Evolutionary conservation across 495 filamentous ascomycete species (phyloP), one percentile per base, ranked within the genome.

Genomic region (Darksidea phi): DNA sequence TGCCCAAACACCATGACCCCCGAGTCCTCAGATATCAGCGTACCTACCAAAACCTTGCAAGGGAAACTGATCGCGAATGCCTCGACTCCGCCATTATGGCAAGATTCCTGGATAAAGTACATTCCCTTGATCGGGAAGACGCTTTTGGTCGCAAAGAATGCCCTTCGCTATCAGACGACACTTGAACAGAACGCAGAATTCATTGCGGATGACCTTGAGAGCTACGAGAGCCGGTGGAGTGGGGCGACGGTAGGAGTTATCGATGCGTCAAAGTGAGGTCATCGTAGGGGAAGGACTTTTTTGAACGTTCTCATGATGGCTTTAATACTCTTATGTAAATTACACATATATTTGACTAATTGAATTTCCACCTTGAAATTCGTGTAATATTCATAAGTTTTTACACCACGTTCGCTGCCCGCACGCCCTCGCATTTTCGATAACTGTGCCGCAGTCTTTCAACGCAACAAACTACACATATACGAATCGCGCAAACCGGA

Each of bases 101-200:
- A 67, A 32, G 60, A 64, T 36, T 59, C 61, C 28, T 67, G 64
- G 64, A 42, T 67, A 8, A 48, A 52, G 47, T 48, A 37, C 17
- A 59, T 67, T 26, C 60, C 64, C 1, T 21, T 64, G 17, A 38
- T 67, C 18, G 64, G 64, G 12, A 64, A 26, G 56, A 10, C 28
- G 34, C 18, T 59, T 51, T 25, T 59, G 26, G 12, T 20, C 17
- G 61, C 34, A 11, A 64, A 59, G 61, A 64, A 64, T 54, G 55
- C 55, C 25, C 41, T 41, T 23, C 58, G 63, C 12, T 55, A 54
- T 45, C 13, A 48, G 34, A 60, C 56, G 20, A 65, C 62, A 17
- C 57, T 65, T 15, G 62, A 65, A 43, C 62, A 65, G 42, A 65
- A 54, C 34, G 54, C 54, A 24, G 54, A 57, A 1, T 37, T 57